Conservation (phyloP, 2,329 filamentous ascomycete species). For the Epichloe gansuensis region DNA sequence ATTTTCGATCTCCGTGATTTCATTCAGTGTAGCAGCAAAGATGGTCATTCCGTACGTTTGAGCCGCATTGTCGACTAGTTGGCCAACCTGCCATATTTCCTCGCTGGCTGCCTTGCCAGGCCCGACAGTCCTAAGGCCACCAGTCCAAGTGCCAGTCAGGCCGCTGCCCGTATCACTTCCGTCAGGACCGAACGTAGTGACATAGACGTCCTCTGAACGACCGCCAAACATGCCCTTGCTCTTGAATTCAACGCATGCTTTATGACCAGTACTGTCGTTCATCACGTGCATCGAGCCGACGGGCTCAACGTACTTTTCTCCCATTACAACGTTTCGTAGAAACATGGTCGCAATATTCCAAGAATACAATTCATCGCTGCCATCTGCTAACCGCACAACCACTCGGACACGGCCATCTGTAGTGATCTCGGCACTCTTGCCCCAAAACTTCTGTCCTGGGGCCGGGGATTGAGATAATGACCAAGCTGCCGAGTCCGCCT, state of each 20-base stretch:
- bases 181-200: constrained; percentile 57
- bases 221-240: constrained; percentile 96
- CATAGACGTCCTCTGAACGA: constrained; percentile 75
- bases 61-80: constrained; percentile 64
- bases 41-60: constrained; percentile 79
- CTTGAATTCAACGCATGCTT: constrained; percentile 82
- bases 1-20: constrained; percentile 71
- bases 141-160: constrained; percentile 76
- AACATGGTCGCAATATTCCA: constrained; percentile 86
- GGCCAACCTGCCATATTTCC: constrained; percentile 67
- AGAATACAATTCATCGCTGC: constrained; percentile 69
- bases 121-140: constrained; percentile 52
- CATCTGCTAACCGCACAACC: constrained; percentile 52
- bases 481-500: constrained; percentile 80
- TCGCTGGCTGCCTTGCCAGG: constrained; percentile 48
- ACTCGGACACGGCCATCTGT: constrained; percentile 81
- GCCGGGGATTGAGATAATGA: constrained; percentile 77
- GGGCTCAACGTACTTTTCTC: constrained; percentile 95
- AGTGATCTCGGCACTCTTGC: constrained; percentile 87
- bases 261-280: constrained; percentile 74
- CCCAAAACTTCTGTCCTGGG: constrained; percentile 96
- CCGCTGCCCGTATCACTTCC: constrained; percentile 55
- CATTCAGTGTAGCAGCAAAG: constrained; percentile 79
- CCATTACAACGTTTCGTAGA: constrained; percentile 89
- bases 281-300: constrained; percentile 78